Evolutionary conservation across 108 stramenopile genomes (phyloP).

Genomic region (Cyclotella cryptica): DNA sequence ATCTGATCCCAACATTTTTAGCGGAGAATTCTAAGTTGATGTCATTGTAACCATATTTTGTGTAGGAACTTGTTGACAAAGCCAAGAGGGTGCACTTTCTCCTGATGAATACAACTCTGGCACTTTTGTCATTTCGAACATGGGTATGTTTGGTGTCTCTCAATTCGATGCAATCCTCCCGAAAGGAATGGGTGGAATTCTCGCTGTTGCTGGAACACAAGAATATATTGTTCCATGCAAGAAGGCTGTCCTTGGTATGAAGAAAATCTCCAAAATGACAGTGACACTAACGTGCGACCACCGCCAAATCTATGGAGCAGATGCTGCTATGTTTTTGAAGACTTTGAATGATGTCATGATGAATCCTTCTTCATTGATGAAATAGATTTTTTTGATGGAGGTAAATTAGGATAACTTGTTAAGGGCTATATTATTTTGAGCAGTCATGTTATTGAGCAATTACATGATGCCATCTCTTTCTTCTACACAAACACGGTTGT

Average conservation of each 20-base stretch:
- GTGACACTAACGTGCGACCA: conserved; percentile 98
- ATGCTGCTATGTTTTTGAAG: conserved; percentile 96
- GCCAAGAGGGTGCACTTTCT: conserved; percentile 80
- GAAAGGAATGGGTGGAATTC: conserved; percentile 88
- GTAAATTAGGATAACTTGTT: too few species aligned
- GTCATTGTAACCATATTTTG: not conserved
- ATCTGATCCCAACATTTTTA: not conserved
- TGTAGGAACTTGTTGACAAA: conserved; percentile 83
- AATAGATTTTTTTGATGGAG: not conserved
- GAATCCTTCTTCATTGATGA: conserved; percentile 59
- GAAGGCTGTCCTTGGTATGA: conserved; percentile 86
- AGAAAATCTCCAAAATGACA: conserved; percentile 95
- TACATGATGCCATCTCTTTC: too few species aligned
- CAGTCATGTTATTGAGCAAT: too few species aligned
- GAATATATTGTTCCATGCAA: conserved; percentile 80
- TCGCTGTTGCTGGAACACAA: conserved; percentile 94
- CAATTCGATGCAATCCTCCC: conserved; percentile 97
- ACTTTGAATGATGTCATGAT: conserved; percentile 93
- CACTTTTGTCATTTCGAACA: conserved; percentile 97
- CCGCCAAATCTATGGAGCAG: conserved; percentile 97
- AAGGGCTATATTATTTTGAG: too few species aligned
- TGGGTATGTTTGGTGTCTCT: conserved; percentile 98
- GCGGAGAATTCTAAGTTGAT: too few species aligned
- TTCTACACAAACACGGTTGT: too few species aligned
- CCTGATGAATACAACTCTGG: conserved; percentile 96